Evolutionary conservation across 2,329 filamentous ascomycete genomes (phyloP).

Genomic region (Aspergillus tubingensis): DNA sequence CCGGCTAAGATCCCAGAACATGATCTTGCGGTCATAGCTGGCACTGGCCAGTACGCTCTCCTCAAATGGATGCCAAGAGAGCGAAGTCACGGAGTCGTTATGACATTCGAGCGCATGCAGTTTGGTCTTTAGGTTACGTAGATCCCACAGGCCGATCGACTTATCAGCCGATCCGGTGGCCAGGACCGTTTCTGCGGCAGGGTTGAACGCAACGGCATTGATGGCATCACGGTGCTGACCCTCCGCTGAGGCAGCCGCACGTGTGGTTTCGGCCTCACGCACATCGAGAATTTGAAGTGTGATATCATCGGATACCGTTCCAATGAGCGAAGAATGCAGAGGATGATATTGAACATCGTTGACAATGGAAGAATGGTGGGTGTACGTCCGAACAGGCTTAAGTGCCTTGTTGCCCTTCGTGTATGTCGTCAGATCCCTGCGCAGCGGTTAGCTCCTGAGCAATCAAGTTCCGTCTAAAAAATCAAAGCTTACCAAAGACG

Average conservation of each 20-base stretch:
- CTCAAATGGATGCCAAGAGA: conserved; percentile 94
- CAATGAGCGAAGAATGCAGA: conserved; percentile 78
- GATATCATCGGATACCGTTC: conserved; percentile 91
- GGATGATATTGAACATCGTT: conserved; percentile 98
- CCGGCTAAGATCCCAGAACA: conserved; percentile 93
- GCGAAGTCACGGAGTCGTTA: conserved; percentile 82
- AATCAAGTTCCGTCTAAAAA: too few relatives aligned
- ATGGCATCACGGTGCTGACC: conserved; percentile 87
- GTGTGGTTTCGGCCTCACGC: conserved; percentile 66
- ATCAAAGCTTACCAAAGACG: conserved; percentile 72
- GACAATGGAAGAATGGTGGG: conserved; percentile 84
- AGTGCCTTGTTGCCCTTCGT: conserved; percentile 69
- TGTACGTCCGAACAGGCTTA: conserved; percentile 73
- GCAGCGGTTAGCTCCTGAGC: conserved; percentile 10
- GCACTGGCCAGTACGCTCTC: conserved; percentile 84
- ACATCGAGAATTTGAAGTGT: conserved; percentile 90
- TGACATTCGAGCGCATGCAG: conserved; percentile 89
- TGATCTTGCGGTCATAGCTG: conserved; percentile 88
- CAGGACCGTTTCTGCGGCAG: conserved; percentile 82
- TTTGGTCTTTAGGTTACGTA: conserved; percentile 86
- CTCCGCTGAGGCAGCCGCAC: conserved; percentile 68
- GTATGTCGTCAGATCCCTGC: conserved; percentile 77
- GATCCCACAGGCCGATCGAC: conserved; percentile 91
- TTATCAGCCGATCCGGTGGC: conserved; percentile 95
- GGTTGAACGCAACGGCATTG: conserved; percentile 95